Conservation (phyloP, 345 rosid species). For the Rhodamnia rubescens region DNA sequence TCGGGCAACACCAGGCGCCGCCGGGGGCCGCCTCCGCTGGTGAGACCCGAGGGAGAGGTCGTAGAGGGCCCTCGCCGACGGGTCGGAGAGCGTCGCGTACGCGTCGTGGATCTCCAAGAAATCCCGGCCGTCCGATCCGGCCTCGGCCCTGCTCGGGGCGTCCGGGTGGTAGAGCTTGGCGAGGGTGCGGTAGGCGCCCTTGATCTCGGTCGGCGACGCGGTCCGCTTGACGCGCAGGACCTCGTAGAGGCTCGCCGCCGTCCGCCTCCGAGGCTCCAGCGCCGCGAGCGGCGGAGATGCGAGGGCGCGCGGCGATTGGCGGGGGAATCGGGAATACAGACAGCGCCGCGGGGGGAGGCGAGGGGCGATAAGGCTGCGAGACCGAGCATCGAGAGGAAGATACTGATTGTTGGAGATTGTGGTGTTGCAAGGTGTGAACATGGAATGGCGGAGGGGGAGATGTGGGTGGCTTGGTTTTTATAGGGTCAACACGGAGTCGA, state of each 20-base stretch:
- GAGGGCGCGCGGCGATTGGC: background rate
- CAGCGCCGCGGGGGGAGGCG: background rate
- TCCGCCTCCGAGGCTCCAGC: background rate
- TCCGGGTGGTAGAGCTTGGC: slow-evolving; percentile 8
- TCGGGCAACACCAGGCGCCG: slow-evolving; percentile 14
- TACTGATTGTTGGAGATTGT: background rate
- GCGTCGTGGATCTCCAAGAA: slow-evolving; percentile 70
- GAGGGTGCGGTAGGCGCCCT: slow-evolving; percentile 3
- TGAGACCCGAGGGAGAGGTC: slow-evolving; percentile 37
- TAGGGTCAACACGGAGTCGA: background rate
- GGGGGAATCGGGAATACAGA: background rate
- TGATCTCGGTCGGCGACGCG: slow-evolving; percentile 8
- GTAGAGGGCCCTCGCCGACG: slow-evolving; percentile 55
- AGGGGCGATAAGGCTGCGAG: background rate
- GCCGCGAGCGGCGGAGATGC: background rate
- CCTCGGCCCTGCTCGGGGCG: background rate
- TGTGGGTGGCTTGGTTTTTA: background rate
- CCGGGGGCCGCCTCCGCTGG: slow-evolving; percentile 1
- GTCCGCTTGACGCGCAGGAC: slow-evolving; percentile 1
- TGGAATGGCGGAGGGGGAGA: background rate
- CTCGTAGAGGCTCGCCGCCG: slow-evolving; percentile 16
- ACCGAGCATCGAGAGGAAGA: background rate
- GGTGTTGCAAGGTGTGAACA: background rate
- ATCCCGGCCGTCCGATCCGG: slow-evolving; percentile 31
- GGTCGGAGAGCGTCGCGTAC: slow-evolving; percentile 65